phyloP scores from a whole-genome alignment of 441 rosid species.

The Jatropha podagrica region DNA sequence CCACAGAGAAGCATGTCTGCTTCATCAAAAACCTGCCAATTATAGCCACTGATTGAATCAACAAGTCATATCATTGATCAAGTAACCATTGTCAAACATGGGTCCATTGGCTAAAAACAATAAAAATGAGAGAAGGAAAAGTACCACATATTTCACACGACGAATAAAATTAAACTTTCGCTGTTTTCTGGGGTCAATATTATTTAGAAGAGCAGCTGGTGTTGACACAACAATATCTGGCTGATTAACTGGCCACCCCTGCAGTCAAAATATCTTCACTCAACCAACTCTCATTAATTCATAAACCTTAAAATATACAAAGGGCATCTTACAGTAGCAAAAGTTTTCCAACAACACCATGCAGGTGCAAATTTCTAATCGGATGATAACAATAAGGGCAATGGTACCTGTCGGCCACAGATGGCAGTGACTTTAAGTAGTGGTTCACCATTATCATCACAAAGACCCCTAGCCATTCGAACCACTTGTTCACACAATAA shows the following conservation, averaged over 20 bases:
- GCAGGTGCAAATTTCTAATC: background rate
- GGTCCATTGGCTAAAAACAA: background rate
- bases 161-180: slow-evolving; percentile 56
- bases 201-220: slow-evolving; percentile 86
- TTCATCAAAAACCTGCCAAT: slow-evolving; percentile 89
- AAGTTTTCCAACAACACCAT: background rate
- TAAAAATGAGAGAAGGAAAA: slow-evolving; percentile 13
- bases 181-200: slow-evolving; percentile 57
- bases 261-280: slow-evolving; percentile 27
- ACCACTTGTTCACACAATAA: slow-evolving; percentile 90
- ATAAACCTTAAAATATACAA: background rate
- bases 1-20: slow-evolving; percentile 97
- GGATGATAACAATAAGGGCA: background rate
- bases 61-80: slow-evolving; percentile 7
- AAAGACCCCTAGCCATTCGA: slow-evolving; percentile 72
- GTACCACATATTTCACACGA: slow-evolving; percentile 76
- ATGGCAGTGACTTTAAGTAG: slow-evolving; percentile 1
- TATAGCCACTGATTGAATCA: slow-evolving; percentile 8
- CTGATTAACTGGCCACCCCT: slow-evolving; percentile 87
- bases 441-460: slow-evolving; percentile 11
- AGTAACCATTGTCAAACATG: slow-evolving; percentile 14
- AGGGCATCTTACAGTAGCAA: background rate
- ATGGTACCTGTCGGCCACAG: slow-evolving; percentile 8
- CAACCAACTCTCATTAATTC: background rate
- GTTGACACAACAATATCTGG: slow-evolving; percentile 86